These are phyloP conservation scores for Penicillium flavigenum DNA, from an alignment of 495 filamentous ascomycete genomes.

Conservation along the genomic window DNA sequence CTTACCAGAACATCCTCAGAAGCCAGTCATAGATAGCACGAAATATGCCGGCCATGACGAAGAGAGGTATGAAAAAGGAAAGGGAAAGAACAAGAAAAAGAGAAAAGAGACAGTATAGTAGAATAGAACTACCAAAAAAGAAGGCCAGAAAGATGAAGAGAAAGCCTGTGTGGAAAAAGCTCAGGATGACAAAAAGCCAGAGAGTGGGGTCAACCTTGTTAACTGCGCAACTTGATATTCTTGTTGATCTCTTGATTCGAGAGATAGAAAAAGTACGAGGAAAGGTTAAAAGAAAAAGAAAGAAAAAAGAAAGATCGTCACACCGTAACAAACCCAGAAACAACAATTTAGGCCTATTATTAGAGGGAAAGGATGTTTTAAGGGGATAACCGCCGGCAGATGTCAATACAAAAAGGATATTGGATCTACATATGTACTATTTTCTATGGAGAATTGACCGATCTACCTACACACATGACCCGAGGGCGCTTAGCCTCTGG, in stretches of 20 bases:
- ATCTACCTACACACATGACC: slow-evolving; percentile 42
- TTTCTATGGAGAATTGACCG: slow-evolving; percentile 2
- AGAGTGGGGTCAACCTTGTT: slow-evolving; percentile 8
- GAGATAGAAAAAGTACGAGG: slow-evolving; percentile 9
- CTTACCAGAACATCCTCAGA: slow-evolving; percentile 96
- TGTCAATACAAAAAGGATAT: slow-evolving; percentile 3
- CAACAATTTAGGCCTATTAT: slow-evolving; percentile 1
- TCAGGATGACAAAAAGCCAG: slow-evolving; percentile 14
- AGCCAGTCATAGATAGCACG: slow-evolving; percentile 97
- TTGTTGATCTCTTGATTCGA: background rate
- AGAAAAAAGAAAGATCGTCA: slow-evolving; percentile 2
- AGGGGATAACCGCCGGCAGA: background rate
- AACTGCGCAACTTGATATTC: background rate
- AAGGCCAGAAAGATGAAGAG: slow-evolving; percentile 5
- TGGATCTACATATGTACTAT: background rate
- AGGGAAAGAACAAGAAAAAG: background rate
- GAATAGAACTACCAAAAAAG: background rate
- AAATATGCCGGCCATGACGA: slow-evolving; percentile 81
- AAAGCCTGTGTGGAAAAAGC: slow-evolving; percentile 8
- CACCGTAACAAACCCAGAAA: background rate
- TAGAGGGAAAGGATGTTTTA: slow-evolving; percentile 6
- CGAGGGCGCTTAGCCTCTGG: slow-evolving; percentile 37
- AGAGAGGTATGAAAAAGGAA: background rate
- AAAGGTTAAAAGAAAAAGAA: slow-evolving; percentile 7
- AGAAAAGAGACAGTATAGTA: slow-evolving; percentile 2